Evolutionary conservation across 169 alveolate genomes (phyloP).

Genomic region (Cryptosporidium meleagridis): DNA sequence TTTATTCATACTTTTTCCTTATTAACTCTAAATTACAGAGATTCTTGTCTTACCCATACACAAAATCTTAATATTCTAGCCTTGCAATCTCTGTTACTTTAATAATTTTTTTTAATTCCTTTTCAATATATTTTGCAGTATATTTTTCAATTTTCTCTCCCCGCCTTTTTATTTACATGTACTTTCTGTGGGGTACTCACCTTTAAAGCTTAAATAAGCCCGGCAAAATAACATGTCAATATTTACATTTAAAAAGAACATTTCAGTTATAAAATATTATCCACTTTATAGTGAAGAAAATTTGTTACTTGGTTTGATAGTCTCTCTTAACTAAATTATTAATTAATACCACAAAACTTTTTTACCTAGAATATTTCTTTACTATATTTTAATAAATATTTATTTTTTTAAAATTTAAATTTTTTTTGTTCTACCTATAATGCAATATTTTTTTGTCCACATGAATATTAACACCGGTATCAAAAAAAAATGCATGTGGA

Average conservation of each 20-base stretch:
- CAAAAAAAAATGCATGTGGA: slow-evolving; percentile 51
- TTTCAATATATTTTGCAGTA: not conserved
- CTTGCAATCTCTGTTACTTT: not conserved
- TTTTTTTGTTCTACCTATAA: not conserved
- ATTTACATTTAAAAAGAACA: not conserved
- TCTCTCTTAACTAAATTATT: not conserved
- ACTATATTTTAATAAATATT: not conserved
- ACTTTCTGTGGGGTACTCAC: slow-evolving; percentile 67
- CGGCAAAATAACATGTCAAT: slow-evolving; percentile 44
- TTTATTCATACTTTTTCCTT: slow-evolving; percentile 17
- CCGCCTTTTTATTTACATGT: slow-evolving; percentile 29
- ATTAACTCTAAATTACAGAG: not conserved
- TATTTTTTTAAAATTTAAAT: not conserved
- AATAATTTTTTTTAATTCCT: not conserved
- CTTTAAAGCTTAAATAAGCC: not conserved
- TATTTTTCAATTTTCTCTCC: not conserved
- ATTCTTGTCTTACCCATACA: not conserved
- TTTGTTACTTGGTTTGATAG: not conserved
- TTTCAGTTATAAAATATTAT: not conserved
- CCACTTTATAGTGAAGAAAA: not conserved
- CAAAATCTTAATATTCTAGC: not conserved
- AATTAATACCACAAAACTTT: not conserved
- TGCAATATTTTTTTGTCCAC: slow-evolving; percentile 20
- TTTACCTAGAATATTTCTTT: not conserved
- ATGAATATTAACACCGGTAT: slow-evolving; percentile 39